Base-by-base conservation (phyloP, 495 filamentous ascomycete genomes). In the Barbatosphaeria neglecta region DNA sequence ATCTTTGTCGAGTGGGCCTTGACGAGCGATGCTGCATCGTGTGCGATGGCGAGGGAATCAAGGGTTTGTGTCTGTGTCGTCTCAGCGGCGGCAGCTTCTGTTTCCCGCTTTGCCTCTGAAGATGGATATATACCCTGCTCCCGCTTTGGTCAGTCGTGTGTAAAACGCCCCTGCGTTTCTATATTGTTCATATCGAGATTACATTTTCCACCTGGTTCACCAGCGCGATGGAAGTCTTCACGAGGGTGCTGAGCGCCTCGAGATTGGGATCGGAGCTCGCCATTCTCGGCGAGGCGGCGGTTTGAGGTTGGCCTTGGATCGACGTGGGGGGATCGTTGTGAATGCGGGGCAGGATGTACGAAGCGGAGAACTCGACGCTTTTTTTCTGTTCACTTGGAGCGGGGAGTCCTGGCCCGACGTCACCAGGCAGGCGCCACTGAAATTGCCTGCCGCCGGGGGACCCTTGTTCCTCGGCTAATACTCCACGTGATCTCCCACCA, bases 1-100 rank as follows among this genome's bases (percentile, higher is more conserved):
- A 95, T 74, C 43, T 92, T 93, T 25, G 89, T 95, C 6, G 81
- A 76, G 54, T 94, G 87, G 0, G 89, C 84, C 56, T 74, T 80
- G 39, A 95, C 77, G 4, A 87, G 68, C 19, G 67, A 70, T 1
- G 84, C 73, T 1, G 81, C 73, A 53, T 81, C 76, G 51, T 75
- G 72, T 17, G 89, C 78, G 45, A 90, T 68, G 22, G 63, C 53
- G 19, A 60, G 70, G 50, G 54, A 86, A 43, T 72, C 66, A 37
- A 69, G 38, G 0, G 37, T 17, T 43, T 11, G 48, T 37, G 13
- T 46, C 24, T 27, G 41, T 37, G 9, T 37, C 31, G 18, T 41
- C 16, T 10, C 53, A 18, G 7, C 41, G 37, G 22, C 50, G 18
- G 2, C 46, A 17, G 19, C 39, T 17, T 10, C 37, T 17, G 25